Conservation (phyloP, 2,329 filamentous ascomycete species). For the Alternaria triticimaculans region DNA sequence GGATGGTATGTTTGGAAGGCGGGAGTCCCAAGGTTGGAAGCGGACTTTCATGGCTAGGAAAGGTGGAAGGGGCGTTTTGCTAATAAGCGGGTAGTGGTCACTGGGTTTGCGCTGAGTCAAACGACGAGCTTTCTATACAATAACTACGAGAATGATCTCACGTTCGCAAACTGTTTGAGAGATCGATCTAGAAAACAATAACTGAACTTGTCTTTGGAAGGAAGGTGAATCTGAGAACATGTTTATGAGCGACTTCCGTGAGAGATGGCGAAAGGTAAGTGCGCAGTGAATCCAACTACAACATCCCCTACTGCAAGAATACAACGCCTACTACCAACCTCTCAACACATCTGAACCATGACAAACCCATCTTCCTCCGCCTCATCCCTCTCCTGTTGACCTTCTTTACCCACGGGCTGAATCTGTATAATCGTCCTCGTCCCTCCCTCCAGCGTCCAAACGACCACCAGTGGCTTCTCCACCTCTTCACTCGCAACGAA, state of each 20-base stretch:
- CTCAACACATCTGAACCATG: background rate
- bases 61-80: background rate
- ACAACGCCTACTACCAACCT: background rate
- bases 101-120: background rate
- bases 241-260: background rate
- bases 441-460: background rate
- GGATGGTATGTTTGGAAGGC: background rate
- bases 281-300: background rate
- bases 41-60: background rate
- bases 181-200: background rate
- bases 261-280: background rate
- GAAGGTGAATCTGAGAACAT: background rate
- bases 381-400: accelerated
- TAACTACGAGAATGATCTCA: background rate
- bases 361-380: accelerated
- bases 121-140: background rate
- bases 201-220: background rate
- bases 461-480: background rate
- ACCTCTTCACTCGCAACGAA: background rate
- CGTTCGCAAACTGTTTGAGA: background rate
- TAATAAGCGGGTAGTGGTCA: background rate
- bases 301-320: background rate
- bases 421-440: background rate
- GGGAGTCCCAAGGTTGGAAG: background rate
- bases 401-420: accelerated